A percentile compares a stretch with the other conserved stretches of the same genome.
These are phyloP conservation scores for Phoenix dactylifera DNA, from an alignment of 176 grass and related monocot genomes.

Conservation along the genomic window DNA sequence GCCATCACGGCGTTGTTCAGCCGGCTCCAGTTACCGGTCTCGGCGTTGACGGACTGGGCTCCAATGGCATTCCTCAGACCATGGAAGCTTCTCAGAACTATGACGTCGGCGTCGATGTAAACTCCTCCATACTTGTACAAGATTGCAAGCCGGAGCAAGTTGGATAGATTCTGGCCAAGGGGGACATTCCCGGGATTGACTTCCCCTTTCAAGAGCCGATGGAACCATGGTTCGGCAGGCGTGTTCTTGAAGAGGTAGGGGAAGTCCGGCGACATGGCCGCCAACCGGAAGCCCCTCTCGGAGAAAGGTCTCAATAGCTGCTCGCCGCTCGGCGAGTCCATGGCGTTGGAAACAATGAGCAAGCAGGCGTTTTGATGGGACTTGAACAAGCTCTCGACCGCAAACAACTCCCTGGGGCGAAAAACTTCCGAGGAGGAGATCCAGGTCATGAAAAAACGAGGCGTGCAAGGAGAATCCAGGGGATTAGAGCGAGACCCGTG, in stretches of 20 bases:
- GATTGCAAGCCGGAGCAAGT: constrained; percentile 65
- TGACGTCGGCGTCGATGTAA: constrained; percentile 75
- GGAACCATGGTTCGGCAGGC: constrained; percentile 45
- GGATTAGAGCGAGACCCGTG: background rate
- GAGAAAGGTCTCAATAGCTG: constrained; percentile 38
- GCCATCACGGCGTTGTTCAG: constrained; percentile 88
- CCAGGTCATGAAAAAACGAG: constrained; percentile 79
- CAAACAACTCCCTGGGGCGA: constrained; percentile 45
- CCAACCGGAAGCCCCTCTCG: constrained; percentile 38
- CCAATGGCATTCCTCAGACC: constrained; percentile 64
- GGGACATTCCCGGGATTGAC: constrained; percentile 50
- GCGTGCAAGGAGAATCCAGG: constrained; percentile 20
- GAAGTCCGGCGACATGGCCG: constrained; percentile 46
- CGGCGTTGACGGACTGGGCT: constrained; percentile 44
- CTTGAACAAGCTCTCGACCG: constrained; percentile 76
- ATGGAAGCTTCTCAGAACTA: constrained; percentile 42
- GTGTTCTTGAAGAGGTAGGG: constrained; percentile 46
- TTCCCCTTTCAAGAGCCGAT: constrained; percentile 19
- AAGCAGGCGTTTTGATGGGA: constrained; percentile 64
- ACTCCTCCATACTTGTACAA: constrained; percentile 63
- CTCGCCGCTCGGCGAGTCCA: constrained; percentile 46
- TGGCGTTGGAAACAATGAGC: constrained; percentile 57
- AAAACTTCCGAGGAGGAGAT: constrained; percentile 54
- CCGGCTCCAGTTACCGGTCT: constrained; percentile 50
- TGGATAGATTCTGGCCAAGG: constrained; percentile 87